Evolutionary conservation across 2,329 filamentous ascomycete species (phyloP).

Genomic region (Alternaria ethzedia): DNA sequence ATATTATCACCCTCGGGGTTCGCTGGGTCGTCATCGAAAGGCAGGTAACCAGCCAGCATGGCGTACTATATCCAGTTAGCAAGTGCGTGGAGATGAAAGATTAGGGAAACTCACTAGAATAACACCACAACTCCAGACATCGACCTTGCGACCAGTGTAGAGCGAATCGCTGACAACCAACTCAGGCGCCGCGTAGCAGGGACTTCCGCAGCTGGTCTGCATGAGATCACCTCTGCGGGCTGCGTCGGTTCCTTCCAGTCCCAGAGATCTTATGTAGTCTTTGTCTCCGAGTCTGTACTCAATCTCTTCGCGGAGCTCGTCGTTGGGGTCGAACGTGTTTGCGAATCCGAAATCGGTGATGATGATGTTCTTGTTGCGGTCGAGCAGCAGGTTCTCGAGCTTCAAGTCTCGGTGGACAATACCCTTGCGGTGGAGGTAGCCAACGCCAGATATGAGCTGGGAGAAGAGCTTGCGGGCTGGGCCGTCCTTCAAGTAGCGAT

Average conservation of each 20-base stretch:
- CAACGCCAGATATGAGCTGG: conserved; percentile 93
- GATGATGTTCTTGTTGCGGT: conserved; percentile 98
- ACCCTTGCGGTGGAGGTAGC: conserved; percentile 97
- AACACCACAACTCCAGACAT: conserved; percentile 99
- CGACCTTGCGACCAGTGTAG: conserved; percentile 96
- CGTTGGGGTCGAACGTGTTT: conserved; percentile 90
- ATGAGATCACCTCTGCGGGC: conserved; percentile 89
- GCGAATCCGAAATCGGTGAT: conserved; percentile 99
- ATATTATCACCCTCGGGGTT: conserved; percentile 99
- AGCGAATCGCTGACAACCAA: conserved; percentile 96
- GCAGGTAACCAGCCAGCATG: conserved; percentile 96
- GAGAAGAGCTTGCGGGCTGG: conserved; percentile 90
- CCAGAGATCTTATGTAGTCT: conserved; percentile 84
- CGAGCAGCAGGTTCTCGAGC: conserved; percentile 91
- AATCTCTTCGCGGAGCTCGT: conserved; percentile 88
- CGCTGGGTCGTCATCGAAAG: conserved; percentile 96
- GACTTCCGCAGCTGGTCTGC: conserved; percentile 98
- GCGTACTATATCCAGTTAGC: conserved; percentile 72
- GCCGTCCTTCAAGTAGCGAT: conserved; percentile 94
- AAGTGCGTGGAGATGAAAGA: conserved; percentile 8
- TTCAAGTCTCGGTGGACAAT: conserved; percentile 98
- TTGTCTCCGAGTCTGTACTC: conserved; percentile 86
- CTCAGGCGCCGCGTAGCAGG: conserved; percentile 96
- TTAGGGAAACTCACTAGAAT: conserved; percentile 75
- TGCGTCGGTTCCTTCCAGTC: conserved; percentile 82